A percentile compares a stretch with the other conserved stretches of the same genome.
These are phyloP conservation scores for Rubroboletus satanas DNA, from an alignment of 768 basidiomycete species.

Conservation along the genomic window DNA sequence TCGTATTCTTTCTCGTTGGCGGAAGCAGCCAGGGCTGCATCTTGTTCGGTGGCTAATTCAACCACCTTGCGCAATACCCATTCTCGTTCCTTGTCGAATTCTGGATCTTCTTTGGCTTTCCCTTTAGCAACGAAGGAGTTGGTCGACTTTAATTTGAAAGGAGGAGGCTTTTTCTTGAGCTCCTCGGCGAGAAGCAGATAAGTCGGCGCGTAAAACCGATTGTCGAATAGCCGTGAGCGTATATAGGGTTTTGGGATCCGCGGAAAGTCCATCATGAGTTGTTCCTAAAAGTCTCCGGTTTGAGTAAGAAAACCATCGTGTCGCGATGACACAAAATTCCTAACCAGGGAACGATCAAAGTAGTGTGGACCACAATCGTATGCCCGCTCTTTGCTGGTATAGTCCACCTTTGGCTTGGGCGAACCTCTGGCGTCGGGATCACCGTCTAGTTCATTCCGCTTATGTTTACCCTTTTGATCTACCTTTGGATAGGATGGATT, in stretches of 20 bases:
- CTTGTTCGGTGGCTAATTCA: constrained; percentile 24
- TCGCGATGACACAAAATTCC: neutral
- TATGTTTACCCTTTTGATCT: constrained; percentile 46
- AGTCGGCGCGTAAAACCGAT: constrained; percentile 63
- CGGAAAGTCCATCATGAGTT: constrained; percentile 57
- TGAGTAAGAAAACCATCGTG: neutral
- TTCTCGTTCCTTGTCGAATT: constrained; percentile 40
- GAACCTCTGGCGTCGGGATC: constrained; percentile 21
- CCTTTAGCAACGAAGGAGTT: constrained; percentile 40
- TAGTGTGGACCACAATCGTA: constrained; percentile 46
- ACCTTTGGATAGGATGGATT: constrained; percentile 55
- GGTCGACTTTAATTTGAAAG: constrained; percentile 37
- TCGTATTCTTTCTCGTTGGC: constrained; percentile 41
- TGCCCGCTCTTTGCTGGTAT: constrained; percentile 44
- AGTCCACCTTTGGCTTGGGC: constrained; percentile 50
- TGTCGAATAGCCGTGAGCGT: constrained; percentile 36
- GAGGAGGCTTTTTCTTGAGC: constrained; percentile 26
- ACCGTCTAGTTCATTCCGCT: constrained; percentile 31
- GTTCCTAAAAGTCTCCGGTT: constrained; percentile 34
- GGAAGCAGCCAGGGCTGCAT: constrained; percentile 32
- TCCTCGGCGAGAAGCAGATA: constrained; percentile 48
- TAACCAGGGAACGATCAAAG: constrained; percentile 49
- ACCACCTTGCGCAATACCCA: constrained; percentile 44
- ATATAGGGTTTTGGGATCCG: constrained; percentile 54
- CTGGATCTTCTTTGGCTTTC: constrained; percentile 38